Percentiles rank a stretch among this genome's conserved stretches.
phyloP scores from a whole-genome alignment of 2,329 filamentous ascomycete genomes.

The Celoporthe dispersa region DNA sequence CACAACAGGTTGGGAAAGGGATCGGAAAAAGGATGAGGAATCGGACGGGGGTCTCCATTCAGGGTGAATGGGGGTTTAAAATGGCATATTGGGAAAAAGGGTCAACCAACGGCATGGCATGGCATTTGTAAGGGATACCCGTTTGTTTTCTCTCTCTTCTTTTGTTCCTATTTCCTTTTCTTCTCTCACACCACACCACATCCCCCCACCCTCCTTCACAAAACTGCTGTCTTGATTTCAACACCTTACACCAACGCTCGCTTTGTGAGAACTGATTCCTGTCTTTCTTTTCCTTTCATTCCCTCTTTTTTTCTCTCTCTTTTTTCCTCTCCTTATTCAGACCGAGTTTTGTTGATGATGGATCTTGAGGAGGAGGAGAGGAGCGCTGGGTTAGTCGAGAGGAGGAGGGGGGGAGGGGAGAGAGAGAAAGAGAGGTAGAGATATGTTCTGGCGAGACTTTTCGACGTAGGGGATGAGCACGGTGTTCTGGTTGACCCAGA shows the following conservation, averaged over 20 bases:
- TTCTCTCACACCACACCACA: too few species aligned
- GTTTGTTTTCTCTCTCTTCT: constrained; percentile 28
- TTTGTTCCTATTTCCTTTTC: constrained; percentile 16
- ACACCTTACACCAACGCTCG: constrained; percentile 19
- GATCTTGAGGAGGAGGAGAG: constrained; percentile 3
- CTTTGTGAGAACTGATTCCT: constrained; percentile 11
- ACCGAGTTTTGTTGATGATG: constrained; percentile 10
- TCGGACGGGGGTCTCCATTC: constrained; percentile 1
- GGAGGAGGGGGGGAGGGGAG: neutral
- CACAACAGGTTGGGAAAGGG: constrained; percentile 20
- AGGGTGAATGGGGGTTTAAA: constrained; percentile 15
- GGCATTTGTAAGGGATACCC: constrained; percentile 34
- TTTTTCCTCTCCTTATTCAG: neutral
- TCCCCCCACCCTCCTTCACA: neutral
- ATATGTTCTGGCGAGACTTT: constrained; percentile 10
- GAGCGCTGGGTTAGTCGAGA: neutral
- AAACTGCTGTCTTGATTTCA: neutral
- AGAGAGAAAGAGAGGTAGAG: too few species aligned
- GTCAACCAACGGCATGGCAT: constrained; percentile 29
- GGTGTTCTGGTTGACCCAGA: constrained; percentile 22
- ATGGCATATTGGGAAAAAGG: constrained; percentile 26
- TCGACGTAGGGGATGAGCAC: constrained; percentile 1
- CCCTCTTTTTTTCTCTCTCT: neutral
- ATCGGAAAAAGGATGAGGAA: constrained; percentile 14
- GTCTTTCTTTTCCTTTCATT: too few species aligned